These are phyloP conservation scores for Rutstroemia sp. DNA, from an alignment of 2,329 filamentous ascomycete genomes.

Conservation along the genomic window DNA sequence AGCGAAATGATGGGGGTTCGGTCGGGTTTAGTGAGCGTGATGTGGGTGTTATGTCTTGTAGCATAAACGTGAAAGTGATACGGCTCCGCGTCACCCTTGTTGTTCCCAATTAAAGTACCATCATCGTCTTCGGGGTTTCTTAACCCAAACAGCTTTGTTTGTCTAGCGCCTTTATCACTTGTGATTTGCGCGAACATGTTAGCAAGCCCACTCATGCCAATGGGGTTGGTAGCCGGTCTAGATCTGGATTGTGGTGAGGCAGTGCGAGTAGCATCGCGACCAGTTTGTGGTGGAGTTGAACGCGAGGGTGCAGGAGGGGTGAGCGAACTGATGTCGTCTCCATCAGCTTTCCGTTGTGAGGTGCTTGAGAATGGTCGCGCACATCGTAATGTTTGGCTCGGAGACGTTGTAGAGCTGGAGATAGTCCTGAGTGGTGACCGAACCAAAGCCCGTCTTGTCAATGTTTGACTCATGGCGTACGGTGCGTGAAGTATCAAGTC, in stretches of 20 bases:
- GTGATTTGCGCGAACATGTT: background rate
- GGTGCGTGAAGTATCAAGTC: background rate
- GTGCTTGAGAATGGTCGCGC: conserved; percentile 31
- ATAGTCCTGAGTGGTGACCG: conserved; percentile 18
- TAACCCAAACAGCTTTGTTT: background rate
- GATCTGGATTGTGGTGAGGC: background rate
- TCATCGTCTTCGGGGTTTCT: background rate
- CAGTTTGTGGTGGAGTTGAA: background rate
- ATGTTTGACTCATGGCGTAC: conserved; percentile 26
- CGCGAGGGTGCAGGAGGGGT: background rate
- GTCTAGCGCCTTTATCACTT: background rate
- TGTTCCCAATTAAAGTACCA: conserved; percentile 19
- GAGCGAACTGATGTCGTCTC: background rate
- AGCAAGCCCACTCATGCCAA: background rate
- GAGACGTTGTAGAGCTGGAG: conserved; percentile 9
- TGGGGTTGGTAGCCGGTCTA: background rate
- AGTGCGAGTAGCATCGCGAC: no score
- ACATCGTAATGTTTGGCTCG: conserved; percentile 13
- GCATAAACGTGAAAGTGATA: conserved; percentile 84
- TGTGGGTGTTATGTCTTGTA: conserved; percentile 90
- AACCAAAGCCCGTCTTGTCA: conserved; percentile 24
- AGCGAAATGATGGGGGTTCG: conserved; percentile 72
- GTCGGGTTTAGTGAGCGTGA: conserved; percentile 81
- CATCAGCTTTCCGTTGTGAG: conserved; percentile 15
- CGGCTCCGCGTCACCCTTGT: conserved; percentile 44